Conservation (phyloP, 768 basidiomycete species). For the Suillus bovinus region DNA sequence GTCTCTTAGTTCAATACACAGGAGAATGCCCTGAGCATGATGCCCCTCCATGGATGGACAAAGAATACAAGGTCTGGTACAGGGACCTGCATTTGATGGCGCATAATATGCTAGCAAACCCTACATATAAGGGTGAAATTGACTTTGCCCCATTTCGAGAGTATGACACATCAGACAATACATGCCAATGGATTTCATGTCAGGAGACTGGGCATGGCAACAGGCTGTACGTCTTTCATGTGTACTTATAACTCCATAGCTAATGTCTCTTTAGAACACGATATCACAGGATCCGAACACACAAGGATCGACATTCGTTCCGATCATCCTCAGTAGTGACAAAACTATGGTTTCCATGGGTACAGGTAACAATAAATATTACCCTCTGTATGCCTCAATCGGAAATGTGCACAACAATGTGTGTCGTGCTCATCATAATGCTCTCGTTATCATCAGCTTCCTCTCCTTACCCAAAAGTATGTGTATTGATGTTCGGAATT, state of each 20-base stretch:
- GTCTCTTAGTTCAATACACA: slow-evolving; percentile 19
- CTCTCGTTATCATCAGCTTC: slow-evolving; percentile 27
- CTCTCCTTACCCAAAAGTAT: slow-evolving; percentile 32
- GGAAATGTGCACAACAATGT: slow-evolving; percentile 16
- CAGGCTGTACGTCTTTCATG: neutral
- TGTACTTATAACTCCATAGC: too few species aligned
- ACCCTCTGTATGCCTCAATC: slow-evolving; percentile 15
- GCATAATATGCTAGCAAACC: too few species aligned
- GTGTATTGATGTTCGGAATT: neutral
- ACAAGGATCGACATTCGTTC: slow-evolving; percentile 15
- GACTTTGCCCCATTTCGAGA: too few species aligned
- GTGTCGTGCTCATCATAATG: slow-evolving; percentile 10
- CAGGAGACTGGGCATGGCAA: too few species aligned
- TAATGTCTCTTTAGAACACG: too few species aligned
- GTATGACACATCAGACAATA: too few species aligned
- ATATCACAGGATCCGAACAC: neutral
- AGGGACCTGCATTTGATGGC: too few species aligned
- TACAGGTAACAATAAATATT: slow-evolving; percentile 15
- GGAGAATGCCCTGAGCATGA: slow-evolving; percentile 17
- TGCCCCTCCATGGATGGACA: slow-evolving; percentile 20
- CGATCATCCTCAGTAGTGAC: slow-evolving; percentile 14
- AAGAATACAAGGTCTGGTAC: too few species aligned
- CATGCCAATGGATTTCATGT: too few species aligned
- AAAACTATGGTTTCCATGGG: slow-evolving; percentile 17
- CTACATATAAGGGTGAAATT: too few species aligned